Base-by-base conservation (phyloP, 2,329 filamentous ascomycete genomes). In the Alternaria sp. region DNA sequence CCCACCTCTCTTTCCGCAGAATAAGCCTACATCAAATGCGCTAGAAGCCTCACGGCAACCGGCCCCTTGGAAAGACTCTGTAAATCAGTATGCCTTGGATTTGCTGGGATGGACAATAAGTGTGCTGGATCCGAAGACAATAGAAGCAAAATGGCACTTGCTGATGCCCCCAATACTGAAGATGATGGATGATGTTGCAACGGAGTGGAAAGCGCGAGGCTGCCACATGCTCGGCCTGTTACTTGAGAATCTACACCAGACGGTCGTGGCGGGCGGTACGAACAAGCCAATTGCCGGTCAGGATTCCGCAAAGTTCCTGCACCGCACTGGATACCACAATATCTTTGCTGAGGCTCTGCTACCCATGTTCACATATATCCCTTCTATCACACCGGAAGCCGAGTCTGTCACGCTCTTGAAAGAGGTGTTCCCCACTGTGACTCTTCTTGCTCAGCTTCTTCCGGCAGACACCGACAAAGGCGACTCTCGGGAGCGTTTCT, bases 291-390 rank as follows among this genome's bases (percentile, higher is more conserved):
- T 12, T 20, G 46, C 20, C 41, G 22, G 16, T 22, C 54, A 51
- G 14, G 36, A 87, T 44, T 84, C 87, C 0, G 64, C 79, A 2
- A 72, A 78, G 5, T 81, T 90, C 2, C 82, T 94, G 28, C 53
- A 54, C 12, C 45, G 77, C 76, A 12, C 82, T 83, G 46, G 91
- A 1, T 85, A 94, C 8, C 85, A 85, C 22, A 80, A 84, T 14
- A 85, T 94, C 27, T 90, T 94, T 62, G 85, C 90, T 70, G 86
- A 92, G 20, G 86, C 89, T 3, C 79, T 92, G 2, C 85, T 89
- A 65, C 91, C 92, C 0, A 88, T 89, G 36, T 84, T 97, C n/a
- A 84, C 90, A 8, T 92, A 89, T 69, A 83, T 97, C 6, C 94
- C 94, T 0, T 87, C 85, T 12, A 81, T 97, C 43, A 97, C 92